Evolutionary conservation across 352 stramenopile genomes (phyloP), one percentile per base, ranked within the genome.

Genomic region (Sclerospora graminicola): DNA sequence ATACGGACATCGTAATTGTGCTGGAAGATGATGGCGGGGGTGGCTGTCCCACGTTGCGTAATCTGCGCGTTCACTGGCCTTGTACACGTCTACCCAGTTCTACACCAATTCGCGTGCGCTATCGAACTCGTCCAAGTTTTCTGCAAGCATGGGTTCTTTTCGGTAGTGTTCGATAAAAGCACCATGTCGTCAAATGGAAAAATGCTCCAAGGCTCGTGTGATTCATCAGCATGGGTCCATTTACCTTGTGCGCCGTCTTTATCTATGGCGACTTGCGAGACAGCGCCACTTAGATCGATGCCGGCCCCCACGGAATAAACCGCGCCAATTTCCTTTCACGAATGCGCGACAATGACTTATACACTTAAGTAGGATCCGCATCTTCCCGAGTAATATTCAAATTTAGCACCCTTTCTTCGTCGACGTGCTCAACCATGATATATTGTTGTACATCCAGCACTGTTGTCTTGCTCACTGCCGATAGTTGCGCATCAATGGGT

Each of bases 311-410:
- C 13, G 96, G 95, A 57, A 99, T 99, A 60, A 99, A n/a, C n/a
- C n/a, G n/a, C n/a, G n/a, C n/a, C n/a, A n/a, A n/a, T n/a, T n/a
- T n/a, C n/a, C n/a, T n/a, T n/a, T n/a, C n/a, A n/a, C n/a, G n/a
- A n/a, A n/a, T n/a, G n/a, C n/a, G n/a, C n/a, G n/a, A n/a, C n/a
- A 99, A 66, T 15, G 93, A 96, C 64, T 98, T 99, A 73, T 99
- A 96, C 51, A 99, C 96, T 52, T 90, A 77, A 18, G 95, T 98
- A 21, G 97, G 96, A 63, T 99, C 95, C 35, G 99, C 95, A 44
- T 98, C 93, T 45, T 95, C 97, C 61, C 99, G 96, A 57, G 99
- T 99, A 58, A 99, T 99, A 66, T 99, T 99, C 36, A 99, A 85
- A 99, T 97, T 72, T 99, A 99, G 63, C 95, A 98, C 5, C 95